A percentile compares a stretch with the other conserved stretches of the same genome.
Evolutionary conservation across 768 basidiomycete species (phyloP).

Genomic region (Lactarius vividus): DNA sequence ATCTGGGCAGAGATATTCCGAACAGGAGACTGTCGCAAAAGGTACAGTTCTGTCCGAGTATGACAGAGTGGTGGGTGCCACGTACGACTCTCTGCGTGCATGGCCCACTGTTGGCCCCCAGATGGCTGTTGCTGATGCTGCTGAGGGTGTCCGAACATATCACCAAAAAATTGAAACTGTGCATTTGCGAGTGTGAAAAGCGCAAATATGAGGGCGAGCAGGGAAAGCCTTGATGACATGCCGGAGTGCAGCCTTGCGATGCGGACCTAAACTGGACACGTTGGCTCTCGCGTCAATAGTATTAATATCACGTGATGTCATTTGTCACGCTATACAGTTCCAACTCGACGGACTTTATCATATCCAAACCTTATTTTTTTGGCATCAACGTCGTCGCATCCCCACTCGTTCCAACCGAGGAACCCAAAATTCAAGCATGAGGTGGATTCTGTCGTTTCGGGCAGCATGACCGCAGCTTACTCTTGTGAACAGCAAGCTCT

Average conservation of each 20-base stretch:
- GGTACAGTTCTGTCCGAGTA: background rate
- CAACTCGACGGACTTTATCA: no score
- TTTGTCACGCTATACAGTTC: slow-evolving; percentile 26
- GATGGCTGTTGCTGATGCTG: slow-evolving; percentile 27
- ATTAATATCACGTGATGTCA: no score
- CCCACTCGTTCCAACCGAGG: slow-evolving; percentile 5
- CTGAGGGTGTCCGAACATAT: slow-evolving; percentile 26
- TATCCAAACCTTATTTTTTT: slow-evolving; percentile 22
- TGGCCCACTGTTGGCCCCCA: slow-evolving; percentile 26
- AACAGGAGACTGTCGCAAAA: slow-evolving; percentile 57
- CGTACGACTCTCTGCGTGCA: slow-evolving; percentile 27
- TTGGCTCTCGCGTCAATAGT: background rate
- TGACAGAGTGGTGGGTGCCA: background rate
- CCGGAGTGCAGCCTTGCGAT: background rate
- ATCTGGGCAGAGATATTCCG: slow-evolving; percentile 70
- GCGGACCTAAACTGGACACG: no score
- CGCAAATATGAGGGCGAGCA: slow-evolving; percentile 11
- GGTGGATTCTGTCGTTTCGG: slow-evolving; percentile 12
- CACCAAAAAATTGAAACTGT: slow-evolving; percentile 29
- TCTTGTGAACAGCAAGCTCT: slow-evolving; percentile 65
- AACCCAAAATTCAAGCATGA: slow-evolving; percentile 26
- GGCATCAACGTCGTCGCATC: slow-evolving; percentile 1
- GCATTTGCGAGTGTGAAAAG: slow-evolving; percentile 15
- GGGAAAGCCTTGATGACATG: slow-evolving; percentile 5
- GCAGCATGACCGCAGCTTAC: background rate